Percentiles rank a stretch among this genome's conserved stretches.
These are phyloP conservation scores for Priceomyces castillae DNA, from an alignment of 805 yeast genomes.

Conservation along the genomic window DNA sequence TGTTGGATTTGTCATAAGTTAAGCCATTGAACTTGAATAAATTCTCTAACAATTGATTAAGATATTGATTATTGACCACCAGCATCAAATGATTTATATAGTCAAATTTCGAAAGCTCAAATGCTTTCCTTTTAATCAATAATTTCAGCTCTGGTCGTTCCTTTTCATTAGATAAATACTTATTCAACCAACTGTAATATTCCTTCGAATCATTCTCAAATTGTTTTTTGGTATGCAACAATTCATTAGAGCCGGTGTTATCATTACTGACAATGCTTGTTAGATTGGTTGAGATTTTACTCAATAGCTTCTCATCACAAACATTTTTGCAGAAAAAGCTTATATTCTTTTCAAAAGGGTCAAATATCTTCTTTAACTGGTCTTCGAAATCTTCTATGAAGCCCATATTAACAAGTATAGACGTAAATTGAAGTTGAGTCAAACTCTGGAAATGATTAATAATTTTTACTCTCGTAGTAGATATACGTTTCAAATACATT, in stretches of 20 bases:
- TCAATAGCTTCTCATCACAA: conserved; percentile 25
- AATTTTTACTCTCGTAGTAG: conserved; percentile 16
- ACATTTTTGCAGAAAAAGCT: conserved; percentile 26
- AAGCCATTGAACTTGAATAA: conserved; percentile 33
- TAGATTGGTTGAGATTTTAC: conserved; percentile 22
- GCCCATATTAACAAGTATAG: conserved; percentile 20
- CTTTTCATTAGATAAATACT: conserved; percentile 42
- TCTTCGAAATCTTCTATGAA: conserved; percentile 25
- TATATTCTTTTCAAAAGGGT: conserved; percentile 32
- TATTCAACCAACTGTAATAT: conserved; percentile 43
- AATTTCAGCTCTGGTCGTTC: conserved; percentile 42
- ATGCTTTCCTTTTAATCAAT: conserved; percentile 32
- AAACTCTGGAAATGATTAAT: conserved; percentile 23
- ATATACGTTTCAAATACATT: conserved; percentile 19
- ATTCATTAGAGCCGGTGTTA: conserved; percentile 21
- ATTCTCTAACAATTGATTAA: conserved; percentile 35
- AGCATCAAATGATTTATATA: conserved; percentile 42
- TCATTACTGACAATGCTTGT: conserved; percentile 8
- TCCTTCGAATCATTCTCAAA: conserved; percentile 43
- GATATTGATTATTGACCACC: conserved; percentile 38
- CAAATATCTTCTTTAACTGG: conserved; percentile 24
- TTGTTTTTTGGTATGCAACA: conserved; percentile 24
- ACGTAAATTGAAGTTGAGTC: conserved; percentile 23
- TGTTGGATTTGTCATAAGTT: conserved; percentile 11
- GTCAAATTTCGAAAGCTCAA: conserved; percentile 45